Base-by-base conservation (phyloP, 1,139 yeast species). In the Lodderomyces oxycetoniae region DNA sequence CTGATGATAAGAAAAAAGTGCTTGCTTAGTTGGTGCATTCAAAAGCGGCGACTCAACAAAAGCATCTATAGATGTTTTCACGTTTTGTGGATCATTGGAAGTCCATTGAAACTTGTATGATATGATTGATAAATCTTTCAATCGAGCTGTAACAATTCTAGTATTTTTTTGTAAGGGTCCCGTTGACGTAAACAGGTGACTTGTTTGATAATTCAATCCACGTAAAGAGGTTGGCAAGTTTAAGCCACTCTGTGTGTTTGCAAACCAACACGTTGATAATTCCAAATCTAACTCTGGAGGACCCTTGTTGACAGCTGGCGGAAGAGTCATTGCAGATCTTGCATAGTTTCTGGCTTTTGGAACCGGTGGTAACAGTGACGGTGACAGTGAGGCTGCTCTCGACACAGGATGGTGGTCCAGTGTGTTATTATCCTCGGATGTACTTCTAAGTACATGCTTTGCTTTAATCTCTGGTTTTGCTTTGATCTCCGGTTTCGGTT, bases 21-120 rank as follows among this genome's bases (percentile, higher is more conserved):
- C 70, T 2, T 49, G 48, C 25, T 53, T 59, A 1, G 68, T 42
- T 3, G 79, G 72, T 2, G 61, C 44, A 9, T 36, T 33, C 0
- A 33, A 34, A 5, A 65, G 57, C 2, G 88, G 88, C 2, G 79
- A 70, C 0, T 82, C 77, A 10, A 55, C 50, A 44, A 60, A 75
- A 12, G 57, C 56, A 11, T 55, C 61, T 4, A 71, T 60, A 1
- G 53, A 55, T 33, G 34, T 59, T 13, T 38, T 39, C 2, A 44
- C 68, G 45, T 42, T 35, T 0, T 30, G 29, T 9, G 38, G 28
- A 29, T 60, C 51, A 21, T 43, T 37, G 30, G 53, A 61, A 1
- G 59, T 46, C 83, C 84, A 80, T 7, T 50, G 53, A 19, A 81
- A 55, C 24, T 55, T 56, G 42, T 78, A 62, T 34, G 62, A 57